Evolutionary conservation across 805 yeast species (phyloP).

Genomic region (Kodamaea laetipori): DNA sequence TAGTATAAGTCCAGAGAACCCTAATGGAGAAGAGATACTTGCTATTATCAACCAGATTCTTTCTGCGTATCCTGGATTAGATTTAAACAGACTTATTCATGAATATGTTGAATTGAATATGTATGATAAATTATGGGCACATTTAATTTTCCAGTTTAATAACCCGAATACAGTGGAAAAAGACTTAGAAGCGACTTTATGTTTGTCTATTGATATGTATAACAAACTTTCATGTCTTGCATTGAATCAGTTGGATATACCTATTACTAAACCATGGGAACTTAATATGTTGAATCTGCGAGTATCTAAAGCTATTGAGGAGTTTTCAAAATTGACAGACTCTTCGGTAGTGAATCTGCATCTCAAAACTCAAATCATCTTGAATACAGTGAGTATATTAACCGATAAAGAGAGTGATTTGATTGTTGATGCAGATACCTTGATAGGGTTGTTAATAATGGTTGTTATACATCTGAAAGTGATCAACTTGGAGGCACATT

Average conservation of each 20-base stretch:
- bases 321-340: slow-evolving; percentile 51
- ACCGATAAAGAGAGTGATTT: slow-evolving; percentile 31
- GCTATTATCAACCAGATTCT: slow-evolving; percentile 33
- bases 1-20: slow-evolving; percentile 36
- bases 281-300: slow-evolving; percentile 38
- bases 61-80: slow-evolving; percentile 39
- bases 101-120: slow-evolving; percentile 72
- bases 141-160: slow-evolving; percentile 37
- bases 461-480: slow-evolving; percentile 68
- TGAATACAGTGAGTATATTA: slow-evolving; percentile 53
- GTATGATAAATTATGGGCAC: slow-evolving; percentile 67
- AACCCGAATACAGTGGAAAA: slow-evolving; percentile 23
- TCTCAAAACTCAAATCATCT: slow-evolving; percentile 50
- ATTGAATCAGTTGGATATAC: slow-evolving; percentile 53
- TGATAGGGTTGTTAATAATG: slow-evolving; percentile 70
- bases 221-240: slow-evolving; percentile 42
- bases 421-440: slow-evolving; percentile 75
- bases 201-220: slow-evolving; percentile 35
- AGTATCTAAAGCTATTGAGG: slow-evolving; percentile 52
- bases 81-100: slow-evolving; percentile 57
- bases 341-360: slow-evolving; percentile 41
- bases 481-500: slow-evolving; percentile 58
- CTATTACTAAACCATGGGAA: slow-evolving; percentile 42
- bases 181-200: slow-evolving; percentile 29
- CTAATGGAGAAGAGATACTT: slow-evolving; percentile 38